Evolutionary conservation across 139 green algal genomes (phyloP), one percentile per base, ranked within the genome.

Genomic region (Choricystis sp.): DNA sequence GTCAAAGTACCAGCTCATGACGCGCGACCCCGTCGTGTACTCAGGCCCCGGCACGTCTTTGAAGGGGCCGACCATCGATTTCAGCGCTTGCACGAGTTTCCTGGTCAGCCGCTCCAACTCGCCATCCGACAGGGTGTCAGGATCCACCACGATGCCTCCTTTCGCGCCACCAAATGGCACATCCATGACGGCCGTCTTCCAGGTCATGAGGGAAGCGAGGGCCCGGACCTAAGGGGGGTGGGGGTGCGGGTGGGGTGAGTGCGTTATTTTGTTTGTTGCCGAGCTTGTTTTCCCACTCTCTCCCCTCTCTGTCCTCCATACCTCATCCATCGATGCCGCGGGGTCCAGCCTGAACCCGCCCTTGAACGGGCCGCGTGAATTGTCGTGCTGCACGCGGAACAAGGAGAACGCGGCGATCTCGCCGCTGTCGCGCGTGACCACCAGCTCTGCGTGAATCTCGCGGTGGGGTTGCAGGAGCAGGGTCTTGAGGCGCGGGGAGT

Each of bases 91-190:
- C 57, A 94, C 86, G 61, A 95, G 78, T 76, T 93, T 93, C 25
- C 86, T 69, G 0, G 88, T 95, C 22, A 95, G 68, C 66, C 87
- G 86, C 77, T 95, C 88, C 66, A 92, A 71, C 78, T 95, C 88
- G 1, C 77, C 59, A 57, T 89, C 79, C n/a, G 64, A 81, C 59
- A 93, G 79, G 25, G 73, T 65, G 20, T 64, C 76, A 2, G 85
- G 83, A 63, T 90, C 78, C 19, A 86, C 77, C 0, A 75, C 79
- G 26, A 94, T 70, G 49, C 85, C 86, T 9, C 80, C 85, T 75
- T 95, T 95, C 59, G 87, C 89, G 9, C 90, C 90, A 2, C 90
- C 91, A 83, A 95, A 97, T 1, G 91, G 91, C 16, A 97, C 84
- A 68, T 96, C 85, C 81, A 96, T 83, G 9, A 96, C 73, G 1